Conservation (phyloP, 352 stramenopile genomes). For the Pythium guiyangense region DNA sequence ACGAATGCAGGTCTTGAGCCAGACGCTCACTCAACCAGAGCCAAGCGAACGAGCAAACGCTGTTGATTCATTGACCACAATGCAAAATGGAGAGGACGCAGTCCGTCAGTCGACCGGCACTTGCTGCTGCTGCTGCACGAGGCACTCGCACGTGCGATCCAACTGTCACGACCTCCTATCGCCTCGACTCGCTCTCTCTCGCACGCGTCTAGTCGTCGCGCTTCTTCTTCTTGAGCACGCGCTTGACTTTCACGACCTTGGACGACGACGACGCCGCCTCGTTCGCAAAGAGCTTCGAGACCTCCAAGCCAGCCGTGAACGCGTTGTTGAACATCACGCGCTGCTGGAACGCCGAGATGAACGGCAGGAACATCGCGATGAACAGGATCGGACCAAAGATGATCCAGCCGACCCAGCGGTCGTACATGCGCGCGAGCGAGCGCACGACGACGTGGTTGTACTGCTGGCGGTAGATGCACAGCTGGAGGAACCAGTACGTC, state of each 20-base stretch:
- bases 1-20: too few species aligned
- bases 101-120: too few species aligned
- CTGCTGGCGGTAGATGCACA: constrained; percentile 72
- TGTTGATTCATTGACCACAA: too few species aligned
- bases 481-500: constrained; percentile 86
- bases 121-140: too few species aligned
- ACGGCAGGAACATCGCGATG: constrained; percentile 86
- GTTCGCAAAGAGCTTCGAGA: constrained; percentile 88
- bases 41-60: too few species aligned
- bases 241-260: constrained; percentile 88
- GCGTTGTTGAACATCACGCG: too few species aligned
- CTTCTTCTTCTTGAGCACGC: constrained; percentile 88
- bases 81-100: too few species aligned
- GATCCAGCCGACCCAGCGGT: constrained; percentile 83
- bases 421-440: constrained; percentile 61
- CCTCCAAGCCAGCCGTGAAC: constrained; percentile 83
- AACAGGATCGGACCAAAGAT: constrained; percentile 97
- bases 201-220: constrained; percentile 80
- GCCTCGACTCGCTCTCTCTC: too few species aligned
- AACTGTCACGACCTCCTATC: too few species aligned
- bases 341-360: constrained; percentile 83
- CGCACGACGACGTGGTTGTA: constrained; percentile 85
- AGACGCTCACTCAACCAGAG: too few species aligned
- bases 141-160: too few species aligned
- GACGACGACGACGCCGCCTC: constrained; percentile 69